Evolutionary conservation across 768 basidiomycete species (phyloP).

Genomic region (Xerocomus brunneocitrinus): DNA sequence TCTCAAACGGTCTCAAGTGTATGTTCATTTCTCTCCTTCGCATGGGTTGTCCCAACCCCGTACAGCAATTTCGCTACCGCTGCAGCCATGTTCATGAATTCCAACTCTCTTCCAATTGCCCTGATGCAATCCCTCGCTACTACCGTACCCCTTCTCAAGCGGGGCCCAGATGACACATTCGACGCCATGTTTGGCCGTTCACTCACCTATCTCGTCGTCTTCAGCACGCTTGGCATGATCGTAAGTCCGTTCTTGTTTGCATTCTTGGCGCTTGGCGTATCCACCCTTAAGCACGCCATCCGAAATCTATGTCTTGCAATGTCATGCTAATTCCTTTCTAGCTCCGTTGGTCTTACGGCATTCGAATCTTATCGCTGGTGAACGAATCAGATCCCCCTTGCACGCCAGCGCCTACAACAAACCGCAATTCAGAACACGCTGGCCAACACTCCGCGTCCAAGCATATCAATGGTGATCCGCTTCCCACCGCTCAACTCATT

Average conservation of each 20-base stretch:
- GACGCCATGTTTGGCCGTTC: slow-evolving; percentile 91
- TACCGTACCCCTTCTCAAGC: slow-evolving; percentile 77
- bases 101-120: slow-evolving; percentile 92
- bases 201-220: slow-evolving; percentile 84
- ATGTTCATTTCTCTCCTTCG: slow-evolving; percentile 14
- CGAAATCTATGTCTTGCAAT: background rate
- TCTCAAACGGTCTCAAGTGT: slow-evolving; percentile 76
- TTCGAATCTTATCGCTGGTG: slow-evolving; percentile 68
- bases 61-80: slow-evolving; percentile 73
- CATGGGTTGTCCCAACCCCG: background rate
- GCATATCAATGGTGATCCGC: background rate
- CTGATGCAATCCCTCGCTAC: slow-evolving; percentile 87
- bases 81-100: slow-evolving; percentile 89
- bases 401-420: background rate
- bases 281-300: background rate
- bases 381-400: slow-evolving; percentile 7
- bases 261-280: background rate
- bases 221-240: slow-evolving; percentile 94
- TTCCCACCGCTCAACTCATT: slow-evolving; percentile 4
- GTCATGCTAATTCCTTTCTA: slow-evolving; percentile 23
- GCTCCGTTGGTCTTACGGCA: slow-evolving; percentile 93
- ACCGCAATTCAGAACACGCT: slow-evolving; percentile 9
- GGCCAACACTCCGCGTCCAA: background rate
- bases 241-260: slow-evolving; percentile 41
- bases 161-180: slow-evolving; percentile 74